These are phyloP conservation scores for Ceratocystis colombiana DNA, from an alignment of 2,329 filamentous ascomycete genomes.

Conservation along the genomic window DNA sequence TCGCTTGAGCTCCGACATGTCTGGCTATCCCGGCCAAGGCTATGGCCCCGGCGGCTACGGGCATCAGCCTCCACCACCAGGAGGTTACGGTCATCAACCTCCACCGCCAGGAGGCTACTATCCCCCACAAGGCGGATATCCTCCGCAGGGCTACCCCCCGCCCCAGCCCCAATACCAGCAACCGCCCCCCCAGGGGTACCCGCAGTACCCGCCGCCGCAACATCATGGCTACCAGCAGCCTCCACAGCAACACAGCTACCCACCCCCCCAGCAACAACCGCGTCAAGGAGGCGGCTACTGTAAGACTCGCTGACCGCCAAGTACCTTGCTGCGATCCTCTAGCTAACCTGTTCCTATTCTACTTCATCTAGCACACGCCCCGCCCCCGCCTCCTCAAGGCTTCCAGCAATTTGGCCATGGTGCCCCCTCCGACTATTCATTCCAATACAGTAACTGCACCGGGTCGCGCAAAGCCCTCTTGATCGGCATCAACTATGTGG, in stretches of 20 bases:
- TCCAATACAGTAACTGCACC: conserved; percentile 85
- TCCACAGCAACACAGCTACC: conserved; percentile 3
- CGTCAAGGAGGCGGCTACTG: conserved; percentile 9
- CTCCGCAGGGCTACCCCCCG: conserved; percentile 22
- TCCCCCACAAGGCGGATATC: conserved; percentile 25
- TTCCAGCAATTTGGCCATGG: conserved; percentile 69
- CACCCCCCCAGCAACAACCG: conserved; percentile 9
- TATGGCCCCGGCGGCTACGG: conserved; percentile 27
- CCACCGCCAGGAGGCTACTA: conserved; percentile 26
- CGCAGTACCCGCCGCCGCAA: conserved; percentile 15
- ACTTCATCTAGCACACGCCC: conserved; percentile 33
- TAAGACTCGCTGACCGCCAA: background rate
- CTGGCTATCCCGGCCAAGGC: conserved; percentile 24
- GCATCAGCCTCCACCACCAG: conserved; percentile 27
- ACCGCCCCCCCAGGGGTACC: conserved; percentile 7
- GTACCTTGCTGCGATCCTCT: background rate
- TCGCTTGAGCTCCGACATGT: conserved; percentile 15
- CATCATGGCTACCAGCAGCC: conserved; percentile 24
- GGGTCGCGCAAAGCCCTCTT: conserved; percentile 58
- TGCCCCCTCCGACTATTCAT: conserved; percentile 69
- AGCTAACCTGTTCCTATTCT: conserved; percentile 34
- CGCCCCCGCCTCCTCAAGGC: conserved; percentile 55
- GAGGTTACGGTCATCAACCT: conserved; percentile 27
- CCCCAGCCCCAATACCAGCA: conserved; percentile 18
- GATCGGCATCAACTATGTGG: conserved; percentile 54